Percentiles rank a stretch among this genome's conserved stretches.
phyloP scores from a whole-genome alignment of 768 basidiomycete genomes.

The Agaricus blazei region DNA sequence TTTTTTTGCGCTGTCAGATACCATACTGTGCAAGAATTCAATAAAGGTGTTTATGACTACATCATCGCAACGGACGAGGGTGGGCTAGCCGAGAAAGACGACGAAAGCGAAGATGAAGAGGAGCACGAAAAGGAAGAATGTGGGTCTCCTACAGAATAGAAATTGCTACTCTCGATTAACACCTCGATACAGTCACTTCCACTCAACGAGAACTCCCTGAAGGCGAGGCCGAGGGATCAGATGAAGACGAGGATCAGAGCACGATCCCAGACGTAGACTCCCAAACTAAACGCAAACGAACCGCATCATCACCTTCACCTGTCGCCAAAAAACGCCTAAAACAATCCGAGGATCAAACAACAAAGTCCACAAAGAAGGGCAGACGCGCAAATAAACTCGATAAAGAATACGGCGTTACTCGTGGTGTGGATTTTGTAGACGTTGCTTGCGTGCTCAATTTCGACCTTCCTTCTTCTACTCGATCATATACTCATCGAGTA shows the following conservation, averaged over 20 bases:
- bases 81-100: conserved; percentile 45
- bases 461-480: conserved; percentile 85
- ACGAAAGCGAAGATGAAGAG: conserved; percentile 27
- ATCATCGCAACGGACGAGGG: conserved; percentile 97
- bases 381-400: conserved; percentile 54
- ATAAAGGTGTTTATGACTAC: conserved; percentile 97
- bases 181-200: conserved; percentile 39
- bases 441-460: conserved; percentile 98
- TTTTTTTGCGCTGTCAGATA: conserved; percentile 44
- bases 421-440: conserved; percentile 95
- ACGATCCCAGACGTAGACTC: conserved; percentile 16
- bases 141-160: conserved; percentile 12
- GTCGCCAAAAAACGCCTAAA: conserved; percentile 11
- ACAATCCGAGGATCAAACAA: background rate
- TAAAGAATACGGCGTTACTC: conserved; percentile 88
- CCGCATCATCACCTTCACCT: conserved; percentile 37
- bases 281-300: conserved; percentile 54
- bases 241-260: conserved; percentile 14
- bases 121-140: conserved; percentile 33
- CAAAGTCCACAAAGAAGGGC: conserved; percentile 30
- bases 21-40: conserved; percentile 97
- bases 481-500: conserved; percentile 91
- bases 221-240: background rate
- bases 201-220: conserved; percentile 42
- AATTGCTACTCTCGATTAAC: background rate